Evolutionary conservation across 257 asterid genomes (phyloP).

Genomic region (Solanum pennellii): DNA sequence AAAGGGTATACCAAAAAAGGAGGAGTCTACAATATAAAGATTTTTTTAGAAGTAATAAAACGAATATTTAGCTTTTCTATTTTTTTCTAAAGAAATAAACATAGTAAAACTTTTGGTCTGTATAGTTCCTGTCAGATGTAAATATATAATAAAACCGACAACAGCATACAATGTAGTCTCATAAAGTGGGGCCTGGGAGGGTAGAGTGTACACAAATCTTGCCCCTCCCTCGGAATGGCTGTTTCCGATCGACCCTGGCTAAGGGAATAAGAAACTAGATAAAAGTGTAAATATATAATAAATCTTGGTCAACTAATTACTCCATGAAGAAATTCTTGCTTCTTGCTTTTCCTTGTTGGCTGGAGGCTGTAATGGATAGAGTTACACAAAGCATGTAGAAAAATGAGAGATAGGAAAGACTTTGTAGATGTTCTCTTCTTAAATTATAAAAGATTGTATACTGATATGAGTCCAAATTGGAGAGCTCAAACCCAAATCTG

Average conservation of each 20-base stretch:
- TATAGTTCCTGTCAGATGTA: background rate
- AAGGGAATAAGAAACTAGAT: background rate
- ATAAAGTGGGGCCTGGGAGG: background rate
- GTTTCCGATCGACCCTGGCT: background rate
- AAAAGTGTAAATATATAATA: background rate
- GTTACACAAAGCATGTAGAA: background rate
- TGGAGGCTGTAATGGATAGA: background rate
- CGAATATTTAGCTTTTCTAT: background rate
- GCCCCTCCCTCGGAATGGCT: background rate
- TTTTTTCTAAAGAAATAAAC: background rate
- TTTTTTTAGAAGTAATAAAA: background rate
- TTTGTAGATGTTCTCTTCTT: background rate
- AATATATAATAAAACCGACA: background rate
- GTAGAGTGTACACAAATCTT: background rate
- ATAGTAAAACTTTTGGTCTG: background rate
- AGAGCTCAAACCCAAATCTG: background rate
- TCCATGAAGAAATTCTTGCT: background rate
- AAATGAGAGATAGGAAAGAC: background rate
- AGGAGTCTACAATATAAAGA: background rate
- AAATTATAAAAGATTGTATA: background rate
- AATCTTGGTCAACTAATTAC: background rate
- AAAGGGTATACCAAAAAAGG: background rate
- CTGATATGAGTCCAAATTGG: background rate
- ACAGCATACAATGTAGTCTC: background rate
- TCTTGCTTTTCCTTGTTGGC: background rate